Evolutionary conservation across 495 filamentous ascomycete genomes (phyloP).

Genomic region (Penicillium turbatum): DNA sequence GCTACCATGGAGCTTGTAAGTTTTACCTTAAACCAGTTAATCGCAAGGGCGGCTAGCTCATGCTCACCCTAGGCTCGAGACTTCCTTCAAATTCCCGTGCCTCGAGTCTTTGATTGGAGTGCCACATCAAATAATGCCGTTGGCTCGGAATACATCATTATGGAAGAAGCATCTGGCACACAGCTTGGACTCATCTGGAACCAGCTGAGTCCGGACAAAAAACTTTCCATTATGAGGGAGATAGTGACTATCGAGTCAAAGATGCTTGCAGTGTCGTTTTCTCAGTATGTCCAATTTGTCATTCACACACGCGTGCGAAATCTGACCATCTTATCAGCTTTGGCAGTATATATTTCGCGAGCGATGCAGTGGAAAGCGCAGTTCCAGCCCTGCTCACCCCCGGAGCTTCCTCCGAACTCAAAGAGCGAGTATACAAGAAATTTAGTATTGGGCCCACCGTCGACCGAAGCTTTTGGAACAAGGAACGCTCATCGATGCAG

Average conservation of each 20-base stretch:
- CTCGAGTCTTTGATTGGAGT: constrained; percentile 20
- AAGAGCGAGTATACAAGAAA: constrained; percentile 13
- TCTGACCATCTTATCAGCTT: constrained; percentile 16
- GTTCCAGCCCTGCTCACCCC: constrained; percentile 12
- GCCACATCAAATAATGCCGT: constrained; percentile 17
- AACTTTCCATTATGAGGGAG: constrained; percentile 27
- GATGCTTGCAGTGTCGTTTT: constrained; percentile 29
- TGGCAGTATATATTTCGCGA: constrained; percentile 33
- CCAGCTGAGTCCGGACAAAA: constrained; percentile 19
- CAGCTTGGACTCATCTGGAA: constrained; percentile 26
- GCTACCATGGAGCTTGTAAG: constrained; percentile 36
- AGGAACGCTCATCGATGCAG: constrained; percentile 21
- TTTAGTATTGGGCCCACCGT: constrained; percentile 32
- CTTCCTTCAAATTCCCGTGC: constrained; percentile 25
- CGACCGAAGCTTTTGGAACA: constrained; percentile 28
- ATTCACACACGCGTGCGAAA: not conserved
- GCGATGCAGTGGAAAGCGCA: constrained; percentile 10
- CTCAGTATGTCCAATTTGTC: constrained; percentile 11
- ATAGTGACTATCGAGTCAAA: constrained; percentile 26
- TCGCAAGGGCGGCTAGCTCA: not conserved
- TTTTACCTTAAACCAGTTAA: constrained; percentile 3
- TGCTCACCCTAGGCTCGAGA: constrained; percentile 15
- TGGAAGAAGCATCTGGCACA: constrained; percentile 26
- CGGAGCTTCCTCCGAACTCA: constrained; percentile 5
- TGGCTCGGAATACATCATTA: constrained; percentile 30